Conservation (phyloP, 108 stramenopile species). For the Nannochloropsis gaditana region DNA sequence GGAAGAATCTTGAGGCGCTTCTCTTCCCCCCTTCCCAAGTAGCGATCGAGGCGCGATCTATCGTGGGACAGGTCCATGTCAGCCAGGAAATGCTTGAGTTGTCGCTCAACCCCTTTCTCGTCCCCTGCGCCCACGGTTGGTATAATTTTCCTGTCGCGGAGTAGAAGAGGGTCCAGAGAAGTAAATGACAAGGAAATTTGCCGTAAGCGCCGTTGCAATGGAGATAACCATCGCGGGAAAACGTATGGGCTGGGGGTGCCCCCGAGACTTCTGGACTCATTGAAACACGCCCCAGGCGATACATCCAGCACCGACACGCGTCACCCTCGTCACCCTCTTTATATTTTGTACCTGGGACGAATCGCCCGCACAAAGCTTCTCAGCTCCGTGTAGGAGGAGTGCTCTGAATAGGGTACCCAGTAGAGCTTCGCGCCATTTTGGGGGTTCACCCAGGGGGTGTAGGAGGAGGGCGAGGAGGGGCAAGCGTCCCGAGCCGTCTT, state of each 20-base stretch:
- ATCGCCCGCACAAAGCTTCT: constrained; percentile 35
- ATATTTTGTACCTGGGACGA: constrained; percentile 24
- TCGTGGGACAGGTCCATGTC: constrained; percentile 46
- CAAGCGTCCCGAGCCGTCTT: not conserved
- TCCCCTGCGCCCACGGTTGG: constrained; percentile 33
- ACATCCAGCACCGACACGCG: too few species aligned
- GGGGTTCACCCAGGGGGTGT: not conserved
- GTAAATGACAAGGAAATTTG: not conserved
- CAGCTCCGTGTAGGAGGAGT: constrained; percentile 49
- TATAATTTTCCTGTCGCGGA: constrained; percentile 27
- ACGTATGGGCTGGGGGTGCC: not conserved
- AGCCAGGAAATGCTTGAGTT: constrained; percentile 36
- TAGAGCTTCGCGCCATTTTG: constrained; percentile 36
- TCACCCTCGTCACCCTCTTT: too few species aligned
- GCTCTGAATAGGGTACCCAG: constrained; percentile 51
- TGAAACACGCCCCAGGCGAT: too few species aligned
- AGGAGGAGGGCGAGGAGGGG: not conserved
- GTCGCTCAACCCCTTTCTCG: constrained; percentile 33
- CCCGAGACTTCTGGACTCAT: too few species aligned
- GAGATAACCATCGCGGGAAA: not conserved
- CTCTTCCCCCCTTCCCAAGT: constrained; percentile 20
- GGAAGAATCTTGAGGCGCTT: too few species aligned
- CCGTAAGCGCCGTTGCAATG: not conserved
- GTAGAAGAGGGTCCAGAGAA: not conserved
- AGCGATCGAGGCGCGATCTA: constrained; percentile 33